phyloP scores from a whole-genome alignment of 305 asterid genomes.

The Ilex paraguariensis region DNA sequence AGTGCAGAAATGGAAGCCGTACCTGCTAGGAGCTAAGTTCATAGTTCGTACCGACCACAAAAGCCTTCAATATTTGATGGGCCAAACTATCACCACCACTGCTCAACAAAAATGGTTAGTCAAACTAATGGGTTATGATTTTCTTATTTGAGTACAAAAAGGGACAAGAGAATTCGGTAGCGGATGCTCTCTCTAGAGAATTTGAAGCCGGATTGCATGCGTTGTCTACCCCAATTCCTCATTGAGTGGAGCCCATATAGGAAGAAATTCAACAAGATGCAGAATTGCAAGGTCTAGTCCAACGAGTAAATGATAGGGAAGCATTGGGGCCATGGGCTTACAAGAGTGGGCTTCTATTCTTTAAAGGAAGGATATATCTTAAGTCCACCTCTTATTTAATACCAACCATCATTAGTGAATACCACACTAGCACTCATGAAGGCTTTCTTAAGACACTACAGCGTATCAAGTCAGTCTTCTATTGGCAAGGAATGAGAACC shows the following conservation, averaged over 20 bases:
- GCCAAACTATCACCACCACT: background rate
- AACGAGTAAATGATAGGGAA: background rate
- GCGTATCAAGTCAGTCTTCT: too few relatives aligned
- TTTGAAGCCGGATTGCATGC: background rate
- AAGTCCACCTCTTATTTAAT: background rate
- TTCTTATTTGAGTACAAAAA: background rate
- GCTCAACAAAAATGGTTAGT: background rate
- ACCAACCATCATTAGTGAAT: background rate
- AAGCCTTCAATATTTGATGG: background rate
- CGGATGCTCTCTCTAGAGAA: background rate
- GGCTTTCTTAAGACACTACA: too few relatives aligned
- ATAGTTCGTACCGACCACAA: background rate
- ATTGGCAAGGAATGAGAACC: too few relatives aligned
- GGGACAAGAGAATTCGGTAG: background rate
- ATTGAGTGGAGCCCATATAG: background rate
- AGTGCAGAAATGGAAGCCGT: too few relatives aligned
- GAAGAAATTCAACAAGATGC: background rate
- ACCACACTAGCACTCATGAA: background rate
- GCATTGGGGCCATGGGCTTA: background rate
- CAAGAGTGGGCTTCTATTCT: background rate
- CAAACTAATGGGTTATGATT: background rate
- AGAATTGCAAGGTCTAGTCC: background rate
- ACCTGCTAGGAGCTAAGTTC: too few relatives aligned
- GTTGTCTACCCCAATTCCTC: too few relatives aligned
- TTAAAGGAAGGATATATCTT: background rate